Evolutionary conservation across 2,329 filamentous ascomycete genomes (phyloP).

Genomic region (Aspergillus fischeri): DNA sequence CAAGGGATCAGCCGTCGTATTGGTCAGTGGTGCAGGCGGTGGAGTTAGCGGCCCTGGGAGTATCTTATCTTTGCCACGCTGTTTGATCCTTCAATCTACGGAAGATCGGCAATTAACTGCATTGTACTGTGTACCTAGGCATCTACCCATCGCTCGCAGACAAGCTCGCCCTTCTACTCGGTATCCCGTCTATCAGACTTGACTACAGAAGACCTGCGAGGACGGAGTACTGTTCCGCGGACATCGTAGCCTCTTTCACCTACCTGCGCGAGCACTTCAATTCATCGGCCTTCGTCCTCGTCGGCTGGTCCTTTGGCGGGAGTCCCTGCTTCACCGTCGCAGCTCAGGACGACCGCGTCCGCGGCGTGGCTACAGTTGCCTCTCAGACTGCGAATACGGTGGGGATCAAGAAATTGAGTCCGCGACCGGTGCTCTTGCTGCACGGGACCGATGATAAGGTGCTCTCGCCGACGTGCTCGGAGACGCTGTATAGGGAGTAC

Average conservation of each 20-base stretch:
- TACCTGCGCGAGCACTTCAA: slow-evolving; percentile 30
- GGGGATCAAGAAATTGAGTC: slow-evolving; percentile 28
- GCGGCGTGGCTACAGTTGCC: slow-evolving; percentile 39
- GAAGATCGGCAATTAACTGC: not conserved
- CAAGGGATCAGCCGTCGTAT: slow-evolving; percentile 21
- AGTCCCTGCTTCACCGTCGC: slow-evolving; percentile 40
- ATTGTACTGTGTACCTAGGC: slow-evolving; percentile 6
- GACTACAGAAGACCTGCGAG: slow-evolving; percentile 39
- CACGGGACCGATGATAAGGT: slow-evolving; percentile 39
- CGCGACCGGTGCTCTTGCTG: slow-evolving; percentile 35
- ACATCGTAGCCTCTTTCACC: slow-evolving; percentile 36
- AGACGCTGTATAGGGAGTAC: slow-evolving; percentile 36
- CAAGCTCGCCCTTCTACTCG: slow-evolving; percentile 37
- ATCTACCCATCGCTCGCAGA: slow-evolving; percentile 40
- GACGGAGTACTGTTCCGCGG: slow-evolving; percentile 33
- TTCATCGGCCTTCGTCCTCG: slow-evolving; percentile 35
- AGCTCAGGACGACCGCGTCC: slow-evolving; percentile 26
- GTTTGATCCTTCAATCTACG: not conserved
- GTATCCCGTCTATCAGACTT: slow-evolving; percentile 38
- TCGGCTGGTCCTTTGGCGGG: slow-evolving; percentile 44
- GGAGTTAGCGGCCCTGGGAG: slow-evolving; percentile 39
- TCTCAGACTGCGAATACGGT: slow-evolving; percentile 37
- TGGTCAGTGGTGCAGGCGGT: slow-evolving; percentile 34
- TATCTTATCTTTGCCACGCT: slow-evolving; percentile 12
- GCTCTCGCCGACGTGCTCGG: slow-evolving; percentile 30